These are phyloP conservation scores for Theobroma cacao DNA, from an alignment of 345 rosid genomes.

Conservation along the genomic window DNA sequence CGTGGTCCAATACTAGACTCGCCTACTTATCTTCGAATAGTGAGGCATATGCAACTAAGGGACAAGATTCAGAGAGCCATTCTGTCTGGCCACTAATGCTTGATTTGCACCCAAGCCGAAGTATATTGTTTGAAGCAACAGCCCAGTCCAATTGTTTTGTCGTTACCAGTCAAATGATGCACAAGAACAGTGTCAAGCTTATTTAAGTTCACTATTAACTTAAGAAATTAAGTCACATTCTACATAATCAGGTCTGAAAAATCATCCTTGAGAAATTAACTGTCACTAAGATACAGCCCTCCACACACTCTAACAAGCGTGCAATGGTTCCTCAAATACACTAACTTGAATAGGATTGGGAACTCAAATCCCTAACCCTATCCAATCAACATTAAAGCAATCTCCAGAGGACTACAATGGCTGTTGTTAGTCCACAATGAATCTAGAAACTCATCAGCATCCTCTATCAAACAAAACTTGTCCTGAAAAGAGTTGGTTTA, in stretches of 20 bases:
- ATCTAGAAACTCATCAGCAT: conserved; percentile 11
- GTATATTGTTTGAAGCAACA: not conserved
- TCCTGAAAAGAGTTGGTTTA: conserved; percentile 8
- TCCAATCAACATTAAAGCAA: not conserved
- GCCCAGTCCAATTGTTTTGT: not conserved
- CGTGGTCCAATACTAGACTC: no score
- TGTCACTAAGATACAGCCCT: not conserved
- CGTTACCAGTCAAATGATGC: not conserved
- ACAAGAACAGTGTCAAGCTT: not conserved
- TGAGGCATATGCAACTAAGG: no score
- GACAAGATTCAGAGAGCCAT: not conserved
- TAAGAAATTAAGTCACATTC: not conserved
- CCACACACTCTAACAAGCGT: not conserved
- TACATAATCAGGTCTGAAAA: not conserved
- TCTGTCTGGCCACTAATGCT: not conserved
- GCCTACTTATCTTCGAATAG: no score
- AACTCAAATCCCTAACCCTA: not conserved
- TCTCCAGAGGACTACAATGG: not conserved
- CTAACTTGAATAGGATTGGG: not conserved
- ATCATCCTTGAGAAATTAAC: not conserved
- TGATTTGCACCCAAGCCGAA: not conserved
- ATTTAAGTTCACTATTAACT: not conserved
- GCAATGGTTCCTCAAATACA: conserved; percentile 3
- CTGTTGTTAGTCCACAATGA: conserved; percentile 13
- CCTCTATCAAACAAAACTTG: conserved; percentile 17